Evolutionary conservation across 2,329 filamentous ascomycete genomes (phyloP), one percentile per base, ranked within the genome.

Genomic region (Colletotrichum neosansevieriae): DNA sequence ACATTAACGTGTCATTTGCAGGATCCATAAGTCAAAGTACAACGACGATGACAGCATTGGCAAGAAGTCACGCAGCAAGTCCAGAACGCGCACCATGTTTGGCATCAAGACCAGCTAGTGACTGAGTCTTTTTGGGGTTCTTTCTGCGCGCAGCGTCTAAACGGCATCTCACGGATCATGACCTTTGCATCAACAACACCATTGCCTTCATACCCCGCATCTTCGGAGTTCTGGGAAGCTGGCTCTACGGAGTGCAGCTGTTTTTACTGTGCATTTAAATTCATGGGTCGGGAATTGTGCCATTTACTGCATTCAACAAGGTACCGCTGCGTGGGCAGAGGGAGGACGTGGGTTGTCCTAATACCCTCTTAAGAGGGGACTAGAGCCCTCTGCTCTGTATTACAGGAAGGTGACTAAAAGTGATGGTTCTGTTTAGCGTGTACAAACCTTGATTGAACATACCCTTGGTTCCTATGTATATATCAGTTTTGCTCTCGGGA

Each of bases 21-120:
- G 94, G 94, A 98, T 98, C 74, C 94, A 98, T 84, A 98, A 98
- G 79, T 83, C 94, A 65, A 98, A 98, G 77, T 98, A 98, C 78
- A 89, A 91, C 69, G 92, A 93, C 29, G 88, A 91, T 42, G 83
- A 79, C 58, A 76, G 79, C 36, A 77, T 76, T 64, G 77, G 80
- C 67, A 78, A 78, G 67, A 93, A 92, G 77, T 75, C 84, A 45
- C 88, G 91, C 69, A 92, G 91, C 80, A 95, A 94, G 81, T 94
- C 92, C 32, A 89, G 91, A 71, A 89, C 91, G 56, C 86, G 92
- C 73, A 89, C 87, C 70, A 90, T 95, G 74, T 95, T 95, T 79
- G 86, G 90, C 70, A 74, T 77, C 51, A 84, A 82, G 70, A 71
- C 68, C 50, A 58, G 69, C 54, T 69, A 70, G 66, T 57, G 50